Conservation (phyloP, 2,329 filamentous ascomycete species). For the Escovopsis sp. region DNA sequence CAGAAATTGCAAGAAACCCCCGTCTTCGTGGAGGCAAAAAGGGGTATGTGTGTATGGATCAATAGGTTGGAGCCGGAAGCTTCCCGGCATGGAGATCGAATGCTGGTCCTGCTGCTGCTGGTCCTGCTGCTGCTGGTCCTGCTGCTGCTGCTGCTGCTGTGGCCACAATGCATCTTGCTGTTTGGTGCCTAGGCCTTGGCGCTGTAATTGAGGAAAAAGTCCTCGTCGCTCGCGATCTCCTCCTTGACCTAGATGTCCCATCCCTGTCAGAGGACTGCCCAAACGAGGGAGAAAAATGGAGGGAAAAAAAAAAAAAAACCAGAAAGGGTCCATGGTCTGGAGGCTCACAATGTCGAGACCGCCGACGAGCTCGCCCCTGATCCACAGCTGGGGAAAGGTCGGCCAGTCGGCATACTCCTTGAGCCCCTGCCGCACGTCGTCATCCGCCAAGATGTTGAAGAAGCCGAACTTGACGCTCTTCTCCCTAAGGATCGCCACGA, state of each 20-base stretch:
- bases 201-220: conserved; percentile 66
- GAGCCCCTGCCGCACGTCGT: conserved; percentile 88
- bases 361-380: conserved; percentile 78
- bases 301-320: too few species aligned
- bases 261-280: too few species aligned
- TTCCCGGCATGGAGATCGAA: too few species aligned
- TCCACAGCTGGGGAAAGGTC: conserved; percentile 90
- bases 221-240: conserved; percentile 67
- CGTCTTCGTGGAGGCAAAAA: too few species aligned
- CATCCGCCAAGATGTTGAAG: conserved; percentile 96
- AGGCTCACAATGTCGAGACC: conserved; percentile 83
- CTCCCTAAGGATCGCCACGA: conserved; percentile 76
- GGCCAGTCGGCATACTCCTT: conserved; percentile 99
- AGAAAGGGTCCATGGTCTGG: not conserved
- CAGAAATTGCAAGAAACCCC: too few species aligned
- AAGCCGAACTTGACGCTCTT: conserved; percentile 92
- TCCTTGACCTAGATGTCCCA: conserved; percentile 60
- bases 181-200: conserved; percentile 32
- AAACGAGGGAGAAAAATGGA: not conserved
- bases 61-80: too few species aligned
- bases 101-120: too few species aligned
- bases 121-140: not conserved
- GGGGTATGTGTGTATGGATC: too few species aligned
- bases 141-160: conserved; percentile 18
- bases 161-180: too few species aligned